Evolutionary conservation across 192 early-diverging fungal genomes (phyloP).

Genomic region (Backusella australiensis): DNA sequence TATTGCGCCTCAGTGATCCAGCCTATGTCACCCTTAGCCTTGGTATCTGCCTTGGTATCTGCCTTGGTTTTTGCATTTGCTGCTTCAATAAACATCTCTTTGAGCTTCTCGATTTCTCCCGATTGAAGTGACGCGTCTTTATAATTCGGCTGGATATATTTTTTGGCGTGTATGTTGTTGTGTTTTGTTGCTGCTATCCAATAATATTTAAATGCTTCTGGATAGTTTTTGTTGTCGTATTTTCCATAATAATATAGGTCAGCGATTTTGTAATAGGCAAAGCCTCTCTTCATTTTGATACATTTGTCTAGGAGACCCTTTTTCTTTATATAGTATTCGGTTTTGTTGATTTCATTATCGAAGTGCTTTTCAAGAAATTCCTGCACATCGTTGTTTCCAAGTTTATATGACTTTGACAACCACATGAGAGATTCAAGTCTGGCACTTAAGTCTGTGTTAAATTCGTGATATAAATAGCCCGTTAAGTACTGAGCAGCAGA

Average conservation of each 20-base stretch:
- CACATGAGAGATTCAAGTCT: neutral
- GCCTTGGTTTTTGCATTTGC: neutral
- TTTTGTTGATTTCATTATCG: neutral
- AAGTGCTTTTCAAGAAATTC: neutral
- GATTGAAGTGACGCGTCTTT: neutral
- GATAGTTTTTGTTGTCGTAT: neutral
- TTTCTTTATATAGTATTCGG: neutral
- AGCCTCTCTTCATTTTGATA: neutral
- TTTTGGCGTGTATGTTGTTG: neutral
- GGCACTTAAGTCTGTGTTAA: neutral
- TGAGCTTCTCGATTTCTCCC: neutral
- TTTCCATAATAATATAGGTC: neutral
- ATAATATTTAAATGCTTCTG: neutral
- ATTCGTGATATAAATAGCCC: neutral
- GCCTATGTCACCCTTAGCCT: neutral
- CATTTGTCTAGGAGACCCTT: neutral
- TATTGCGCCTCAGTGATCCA: neutral
- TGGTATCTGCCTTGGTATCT: no score
- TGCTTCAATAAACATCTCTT: neutral
- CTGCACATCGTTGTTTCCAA: neutral
- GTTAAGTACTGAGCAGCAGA: neutral
- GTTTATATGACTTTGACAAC: neutral
- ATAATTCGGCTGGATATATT: neutral
- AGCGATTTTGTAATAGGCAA: neutral
- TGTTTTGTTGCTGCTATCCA: neutral